A percentile compares a stretch with the other conserved stretches of the same genome.
Conservation (phyloP, 305 asterid genomes). For the Fraxinus albicans region DNA sequence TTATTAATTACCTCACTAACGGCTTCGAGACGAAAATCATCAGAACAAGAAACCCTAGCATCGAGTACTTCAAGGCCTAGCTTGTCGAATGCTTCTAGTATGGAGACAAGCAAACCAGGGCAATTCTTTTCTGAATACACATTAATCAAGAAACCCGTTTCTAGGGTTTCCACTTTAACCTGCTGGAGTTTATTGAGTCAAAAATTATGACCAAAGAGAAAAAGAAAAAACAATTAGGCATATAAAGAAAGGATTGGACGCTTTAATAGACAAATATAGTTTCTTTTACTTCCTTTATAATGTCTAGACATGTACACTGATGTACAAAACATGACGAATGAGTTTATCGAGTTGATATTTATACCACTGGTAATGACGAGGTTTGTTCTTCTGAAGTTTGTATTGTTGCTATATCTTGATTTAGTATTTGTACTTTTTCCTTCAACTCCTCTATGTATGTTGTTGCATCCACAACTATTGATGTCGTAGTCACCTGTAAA, state of each 20-base stretch:
- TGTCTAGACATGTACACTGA: no score
- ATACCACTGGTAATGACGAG: conserved; percentile 46
- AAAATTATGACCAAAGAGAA: neutral
- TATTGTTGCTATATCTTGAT: conserved; percentile 43
- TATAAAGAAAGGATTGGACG: neutral
- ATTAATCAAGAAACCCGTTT: conserved; percentile 58
- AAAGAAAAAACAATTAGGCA: neutral
- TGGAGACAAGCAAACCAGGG: conserved; percentile 62
- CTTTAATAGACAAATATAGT: neutral
- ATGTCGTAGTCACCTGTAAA: conserved; percentile 55
- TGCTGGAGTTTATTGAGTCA: conserved; percentile 19
- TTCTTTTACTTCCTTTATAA: neutral
- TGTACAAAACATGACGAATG: neutral
- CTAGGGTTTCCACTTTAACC: conserved; percentile 76
- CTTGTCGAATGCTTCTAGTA: conserved; percentile 68
- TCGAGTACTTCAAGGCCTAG: conserved; percentile 67
- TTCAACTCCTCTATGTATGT: conserved; percentile 60
- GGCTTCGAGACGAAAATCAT: conserved; percentile 61
- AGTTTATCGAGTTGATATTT: neutral
- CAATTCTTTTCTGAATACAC: conserved; percentile 50
- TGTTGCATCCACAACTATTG: conserved; percentile 61
- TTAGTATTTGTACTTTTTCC: conserved; percentile 54
- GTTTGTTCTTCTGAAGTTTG: conserved; percentile 32
- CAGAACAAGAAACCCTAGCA: conserved; percentile 74
- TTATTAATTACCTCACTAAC: conserved; percentile 50